Base-by-base conservation (phyloP, 2,329 filamentous ascomycete genomes). In the Fusarium aywerte region DNA sequence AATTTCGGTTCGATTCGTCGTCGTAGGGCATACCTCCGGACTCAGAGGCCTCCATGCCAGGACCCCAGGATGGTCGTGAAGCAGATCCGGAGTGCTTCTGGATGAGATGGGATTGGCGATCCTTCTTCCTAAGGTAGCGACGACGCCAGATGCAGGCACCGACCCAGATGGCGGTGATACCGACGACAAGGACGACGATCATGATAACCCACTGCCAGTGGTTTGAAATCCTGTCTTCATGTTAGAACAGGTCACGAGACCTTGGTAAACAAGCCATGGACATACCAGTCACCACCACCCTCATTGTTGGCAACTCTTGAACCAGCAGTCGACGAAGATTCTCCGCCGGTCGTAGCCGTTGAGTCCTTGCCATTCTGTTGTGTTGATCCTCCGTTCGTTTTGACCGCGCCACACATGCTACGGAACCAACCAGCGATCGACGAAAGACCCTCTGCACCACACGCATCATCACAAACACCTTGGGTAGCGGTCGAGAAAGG, bases 121-220 rank as follows among this genome's bases (percentile, higher is more conserved):
- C 89, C 78, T 84, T 88, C 79, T 88, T 91, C 67, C 87, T 87
- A 67, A 92, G 82, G 78, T 94, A 90, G 68, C 90, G 89, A 58
- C 89, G 88, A 68, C 92, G 90, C 80, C 92, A 87, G 76, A 90
- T 86, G 73, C 89, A 87, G 36, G 89, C 90, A 18, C 86, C 83
- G 36, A 90, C 79, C 83, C 90, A 91, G 72, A 92, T 85, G 58
- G 83, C 82, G 15, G 84, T 80, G 63, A 96, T 91, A 52, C 83
- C 89, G 61, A 95, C 81, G 40, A 90, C 84, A 27, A 96, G 83
- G 64, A 95, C 81, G 67, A 93, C 89, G 52, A 96, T 83, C 84
- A 96, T 92, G 65, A 95, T 84, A 43, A 96, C 87, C 92, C 92
- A 97, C 80, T 89, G 85, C 82, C 87, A 92, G 77, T 95, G 92